phyloP scores from a whole-genome alignment of 495 filamentous ascomycete genomes.

The Aspergillus saccharolyticus region DNA sequence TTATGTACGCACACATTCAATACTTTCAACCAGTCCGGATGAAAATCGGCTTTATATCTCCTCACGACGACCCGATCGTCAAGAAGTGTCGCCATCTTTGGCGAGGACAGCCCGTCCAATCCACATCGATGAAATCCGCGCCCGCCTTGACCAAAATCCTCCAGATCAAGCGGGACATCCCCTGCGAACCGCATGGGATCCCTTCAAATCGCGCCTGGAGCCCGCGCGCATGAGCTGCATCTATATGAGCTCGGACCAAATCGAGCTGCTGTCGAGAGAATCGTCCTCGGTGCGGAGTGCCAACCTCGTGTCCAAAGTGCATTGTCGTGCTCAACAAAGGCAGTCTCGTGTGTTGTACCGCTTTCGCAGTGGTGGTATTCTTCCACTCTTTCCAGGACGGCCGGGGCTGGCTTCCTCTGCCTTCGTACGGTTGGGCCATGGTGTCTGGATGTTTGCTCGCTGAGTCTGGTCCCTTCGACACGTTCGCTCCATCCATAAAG shows the following conservation, averaged over 20 bases:
- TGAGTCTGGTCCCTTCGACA: not conserved
- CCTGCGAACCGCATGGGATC: constrained; percentile 55
- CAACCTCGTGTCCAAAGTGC: constrained; percentile 37
- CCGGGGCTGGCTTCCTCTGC: not conserved
- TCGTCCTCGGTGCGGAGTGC: constrained; percentile 25
- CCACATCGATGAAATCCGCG: constrained; percentile 40
- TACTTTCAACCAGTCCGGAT: no score
- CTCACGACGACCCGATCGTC: not conserved
- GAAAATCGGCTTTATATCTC: no score
- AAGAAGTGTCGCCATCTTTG: constrained; percentile 9
- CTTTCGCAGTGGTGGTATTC: not conserved
- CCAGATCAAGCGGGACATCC: constrained; percentile 61
- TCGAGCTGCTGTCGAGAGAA: constrained; percentile 46
- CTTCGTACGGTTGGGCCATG: not conserved
- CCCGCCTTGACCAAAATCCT: constrained; percentile 56
- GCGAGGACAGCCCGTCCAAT: constrained; percentile 10
- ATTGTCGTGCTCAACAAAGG: constrained; percentile 33
- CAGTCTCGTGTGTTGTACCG: not conserved
- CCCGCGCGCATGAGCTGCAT: constrained; percentile 53
- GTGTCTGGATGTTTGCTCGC: not conserved
- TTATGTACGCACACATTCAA: not conserved
- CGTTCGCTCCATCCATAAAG: constrained; percentile 53
- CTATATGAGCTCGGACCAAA: constrained; percentile 52
- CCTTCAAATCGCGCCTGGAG: constrained; percentile 65
- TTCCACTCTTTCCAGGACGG: not conserved